Evolutionary conservation across 345 rosid species (phyloP).

Genomic region (Pistacia vera): DNA sequence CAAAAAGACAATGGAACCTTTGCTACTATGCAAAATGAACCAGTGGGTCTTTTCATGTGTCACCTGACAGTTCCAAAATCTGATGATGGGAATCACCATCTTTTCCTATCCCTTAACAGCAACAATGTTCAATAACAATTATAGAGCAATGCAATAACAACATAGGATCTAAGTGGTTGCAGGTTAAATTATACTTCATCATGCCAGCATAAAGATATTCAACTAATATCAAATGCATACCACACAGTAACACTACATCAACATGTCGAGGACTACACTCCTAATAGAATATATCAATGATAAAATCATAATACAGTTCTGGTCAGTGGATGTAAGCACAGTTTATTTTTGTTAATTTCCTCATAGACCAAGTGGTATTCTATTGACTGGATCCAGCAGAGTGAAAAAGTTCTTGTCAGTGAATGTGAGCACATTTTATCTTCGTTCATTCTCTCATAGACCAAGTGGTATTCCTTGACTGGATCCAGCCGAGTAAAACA

Average conservation of each 20-base stretch:
- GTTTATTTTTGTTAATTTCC: not conserved
- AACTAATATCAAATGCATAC: not conserved
- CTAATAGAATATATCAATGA: conserved; percentile 3
- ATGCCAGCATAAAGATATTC: conserved; percentile 1
- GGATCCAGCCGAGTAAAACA: not conserved
- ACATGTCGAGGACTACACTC: not conserved
- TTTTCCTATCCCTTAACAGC: not conserved
- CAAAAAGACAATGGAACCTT: not conserved
- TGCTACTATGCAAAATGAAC: not conserved
- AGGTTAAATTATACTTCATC: not conserved
- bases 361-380: not conserved
- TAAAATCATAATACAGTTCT: not conserved
- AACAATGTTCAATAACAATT: not conserved
- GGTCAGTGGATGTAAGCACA: not conserved
- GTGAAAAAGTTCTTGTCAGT: not conserved
- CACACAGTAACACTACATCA: not conserved
- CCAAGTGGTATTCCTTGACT: not conserved
- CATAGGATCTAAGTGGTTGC: not conserved
- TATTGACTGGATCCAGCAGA: not conserved
- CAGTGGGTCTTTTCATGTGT: not conserved
- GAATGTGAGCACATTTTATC: not conserved
- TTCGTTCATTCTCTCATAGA: not conserved
- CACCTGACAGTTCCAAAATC: not conserved
- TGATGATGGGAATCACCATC: not conserved
- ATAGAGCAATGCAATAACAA: not conserved